These are phyloP conservation scores for Phycomyces blakesleeanus DNA, from an alignment of 192 early-diverging fungal species.

Conservation along the genomic window DNA sequence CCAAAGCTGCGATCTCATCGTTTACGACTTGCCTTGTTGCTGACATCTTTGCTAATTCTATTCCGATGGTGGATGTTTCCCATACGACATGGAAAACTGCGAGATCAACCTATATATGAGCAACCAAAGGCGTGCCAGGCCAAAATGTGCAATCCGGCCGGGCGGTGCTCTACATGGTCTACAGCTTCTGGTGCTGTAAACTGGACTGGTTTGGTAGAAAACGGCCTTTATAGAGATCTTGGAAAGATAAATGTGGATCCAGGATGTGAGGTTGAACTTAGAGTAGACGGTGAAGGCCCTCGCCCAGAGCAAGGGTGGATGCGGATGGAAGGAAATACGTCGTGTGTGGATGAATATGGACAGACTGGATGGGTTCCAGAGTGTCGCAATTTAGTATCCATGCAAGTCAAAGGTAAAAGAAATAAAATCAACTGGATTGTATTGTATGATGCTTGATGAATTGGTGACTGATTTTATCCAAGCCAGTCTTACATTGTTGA, in stretches of 20 bases:
- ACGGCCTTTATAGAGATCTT: neutral
- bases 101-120: neutral
- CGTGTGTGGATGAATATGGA: neutral
- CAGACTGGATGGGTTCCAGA: neutral
- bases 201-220: neutral
- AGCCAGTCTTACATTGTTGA: neutral
- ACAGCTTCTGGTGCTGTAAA: neutral
- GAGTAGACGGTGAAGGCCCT: neutral
- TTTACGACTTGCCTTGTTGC: too few relatives aligned
- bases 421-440: neutral
- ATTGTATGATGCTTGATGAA: neutral
- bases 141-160: neutral
- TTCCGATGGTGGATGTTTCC: too few relatives aligned
- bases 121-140: neutral
- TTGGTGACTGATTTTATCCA: neutral
- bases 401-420: neutral
- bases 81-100: neutral
- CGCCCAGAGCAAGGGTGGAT: neutral
- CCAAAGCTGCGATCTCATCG: too few relatives aligned
- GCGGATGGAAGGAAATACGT: neutral
- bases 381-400: neutral
- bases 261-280: neutral
- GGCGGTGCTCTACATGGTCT: neutral
- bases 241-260: neutral
- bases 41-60: too few relatives aligned